Evolutionary conservation across 441 rosid species (phyloP), one percentile per base, ranked within the genome.

Genomic region (Oxalis stricta): DNA sequence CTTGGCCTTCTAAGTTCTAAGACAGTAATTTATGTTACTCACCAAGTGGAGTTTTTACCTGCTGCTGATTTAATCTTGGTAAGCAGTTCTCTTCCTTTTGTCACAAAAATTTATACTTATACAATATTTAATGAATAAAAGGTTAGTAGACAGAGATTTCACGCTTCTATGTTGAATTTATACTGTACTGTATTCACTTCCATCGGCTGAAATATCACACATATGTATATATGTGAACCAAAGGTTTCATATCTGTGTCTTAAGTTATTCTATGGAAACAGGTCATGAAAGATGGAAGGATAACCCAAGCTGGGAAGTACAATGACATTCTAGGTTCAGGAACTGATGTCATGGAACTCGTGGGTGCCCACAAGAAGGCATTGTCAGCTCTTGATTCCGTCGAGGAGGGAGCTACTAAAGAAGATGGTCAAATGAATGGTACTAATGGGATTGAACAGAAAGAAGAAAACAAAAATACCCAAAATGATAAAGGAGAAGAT

Each of bases 251-350:
- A n/a, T n/a, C n/a, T n/a, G n/a, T n/a, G n/a, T n/a, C n/a, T n/a
- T n/a, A n/a, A n/a, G n/a, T n/a, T n/a, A n/a, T n/a, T n/a, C n/a
- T n/a, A n/a, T n/a, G n/a, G n/a, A n/a, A n/a, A n/a, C n/a, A 89
- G 95, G 96, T 89, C 34, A 76, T 85, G 94, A 76, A 80, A 73
- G 84, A 76, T 59, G 96, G 94, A 23, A 68, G 60, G 69, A 82
- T 89, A 17, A 66, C 75, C 29, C 89, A 82, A 69, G 84, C 94
- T 39, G 94, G 97, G 57, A 79, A 69, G 49, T 89, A 89, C 41
- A 32, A 52, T 44, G 92, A 89, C 8, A 75, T 89, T 58, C 74
- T 89, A 14, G 69, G 47, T 47, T 64, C 79, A 0, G 89, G 86
- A 52, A 70, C 89, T 9, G 79, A 82, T 59, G 82, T 89, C 38